Evolutionary conservation across 2,329 filamentous ascomycete genomes (phyloP), one percentile per base, ranked within the genome.

Genomic region (Sarocladium strictum): DNA sequence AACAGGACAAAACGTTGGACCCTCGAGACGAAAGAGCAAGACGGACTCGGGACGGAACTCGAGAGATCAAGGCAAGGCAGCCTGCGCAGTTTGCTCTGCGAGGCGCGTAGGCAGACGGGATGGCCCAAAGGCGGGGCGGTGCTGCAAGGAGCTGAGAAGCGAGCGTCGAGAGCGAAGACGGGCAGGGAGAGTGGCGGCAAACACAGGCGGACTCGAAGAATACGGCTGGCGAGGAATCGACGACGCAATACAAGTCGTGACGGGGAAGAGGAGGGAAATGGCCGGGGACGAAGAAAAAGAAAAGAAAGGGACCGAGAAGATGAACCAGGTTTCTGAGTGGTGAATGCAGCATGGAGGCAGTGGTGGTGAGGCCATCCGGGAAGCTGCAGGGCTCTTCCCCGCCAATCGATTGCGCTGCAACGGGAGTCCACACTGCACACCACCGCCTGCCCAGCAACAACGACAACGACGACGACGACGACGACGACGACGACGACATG

Each of bases 281-380:
- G 12, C 43, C 43, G 26, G 27, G 29, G 23, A 26, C 21, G 23
- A 38, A 23, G 26, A 35, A 51, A 51, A 33, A 35, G 27, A 17
- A 35, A 51, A 51, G 27, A 51, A 35, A 23, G 27, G n/a, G n/a
- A n/a, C n/a, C n/a, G n/a, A n/a, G 21, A 27, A n/a, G 19, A 26
- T n/a, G 15, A n/a, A 43, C 38, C 21, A 17, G 38, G 38, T 43
- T 21, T 14, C 17, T 43, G 38, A 43, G 17, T 43, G 38, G 40
- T 24, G 40, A 43, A 24, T 43, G 40, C 23, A 47, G 43, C 9
- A 5, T n/a, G 24, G 23, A 4, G 21, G 43, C 21, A 23, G 43
- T 29, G 43, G 43, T 47, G 43, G 43, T 47, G 43, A 47, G 24
- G 43, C 43, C 43, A 47, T 47, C 43, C 43, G 43, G 43, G 24